Percentiles rank a stretch among this genome's conserved stretches.
These are phyloP conservation scores for Avena eriantha DNA, from an alignment of 176 grass and related monocot genomes.

Conservation along the genomic window DNA sequence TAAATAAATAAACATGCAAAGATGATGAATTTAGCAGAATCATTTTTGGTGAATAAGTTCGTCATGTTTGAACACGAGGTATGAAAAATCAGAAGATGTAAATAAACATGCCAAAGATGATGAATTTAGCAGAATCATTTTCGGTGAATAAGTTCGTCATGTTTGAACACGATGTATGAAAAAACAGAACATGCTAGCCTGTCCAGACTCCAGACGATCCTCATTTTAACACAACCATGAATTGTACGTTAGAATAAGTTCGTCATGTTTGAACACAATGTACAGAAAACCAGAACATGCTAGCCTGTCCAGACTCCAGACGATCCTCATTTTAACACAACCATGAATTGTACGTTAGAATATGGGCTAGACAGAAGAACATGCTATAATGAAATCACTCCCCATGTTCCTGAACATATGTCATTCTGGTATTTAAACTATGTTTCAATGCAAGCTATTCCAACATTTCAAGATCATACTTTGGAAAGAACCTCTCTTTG, in stretches of 20 bases:
- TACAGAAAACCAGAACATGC: neutral
- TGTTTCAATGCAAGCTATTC: neutral
- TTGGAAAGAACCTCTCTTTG: neutral
- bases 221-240: constrained; percentile 12
- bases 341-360: neutral
- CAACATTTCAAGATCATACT: neutral
- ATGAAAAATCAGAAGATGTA: too few species aligned
- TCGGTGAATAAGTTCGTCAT: constrained; percentile 24
- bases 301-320: neutral
- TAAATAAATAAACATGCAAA: neutral
- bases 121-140: neutral
- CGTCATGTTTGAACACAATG: neutral
- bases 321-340: constrained; percentile 5
- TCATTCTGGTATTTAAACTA: neutral
- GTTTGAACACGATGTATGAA: neutral
- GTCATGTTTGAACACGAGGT: neutral
- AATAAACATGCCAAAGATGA: neutral
- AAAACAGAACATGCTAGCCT: too few species aligned
- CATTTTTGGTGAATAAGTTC: constrained; percentile 22
- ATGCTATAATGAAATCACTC: neutral
- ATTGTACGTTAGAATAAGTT: constrained; percentile 13
- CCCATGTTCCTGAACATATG: neutral
- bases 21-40: neutral
- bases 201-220: neutral
- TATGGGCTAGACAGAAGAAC: neutral